Evolutionary conservation across 2,329 filamentous ascomycete species (phyloP).

Genomic region (Simplicillium sp.): DNA sequence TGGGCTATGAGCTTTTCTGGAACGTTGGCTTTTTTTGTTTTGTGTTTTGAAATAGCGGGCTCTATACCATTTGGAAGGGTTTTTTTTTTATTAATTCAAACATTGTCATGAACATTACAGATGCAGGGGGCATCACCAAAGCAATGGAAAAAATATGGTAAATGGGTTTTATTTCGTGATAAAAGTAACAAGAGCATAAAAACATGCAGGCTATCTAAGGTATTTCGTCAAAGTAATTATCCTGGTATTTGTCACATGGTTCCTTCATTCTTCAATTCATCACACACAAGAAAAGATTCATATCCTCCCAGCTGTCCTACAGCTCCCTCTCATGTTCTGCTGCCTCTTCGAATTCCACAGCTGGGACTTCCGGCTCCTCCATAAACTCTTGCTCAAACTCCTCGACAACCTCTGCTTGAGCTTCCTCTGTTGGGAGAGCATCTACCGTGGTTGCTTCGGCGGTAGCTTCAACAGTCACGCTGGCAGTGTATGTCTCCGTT

Average conservation of each 20-base stretch:
- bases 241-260: too few species aligned
- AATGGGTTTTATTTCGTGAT: slow-evolving; percentile 1
- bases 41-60: not conserved
- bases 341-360: not conserved
- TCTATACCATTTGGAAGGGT: not conserved
- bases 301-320: slow-evolving; percentile 7
- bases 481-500: slow-evolving; percentile 20
- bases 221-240: too few species aligned
- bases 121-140: too few species aligned
- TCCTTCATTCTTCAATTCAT: too few species aligned
- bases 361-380: too few species aligned
- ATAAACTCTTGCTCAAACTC: slow-evolving; percentile 1
- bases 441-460: slow-evolving; percentile 2
- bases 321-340: not conserved
- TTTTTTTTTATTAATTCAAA: too few species aligned
- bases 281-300: too few species aligned
- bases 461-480: slow-evolving; percentile 13
- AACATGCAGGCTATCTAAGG: not conserved
- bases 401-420: not conserved
- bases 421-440: not conserved
- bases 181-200: not conserved
- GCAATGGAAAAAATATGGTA: too few species aligned
- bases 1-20: not conserved
- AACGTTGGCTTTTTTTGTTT: not conserved
- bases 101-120: too few species aligned